Evolutionary conservation across 805 yeast genomes (phyloP).

Genomic region (Saturnispora zaruensis): DNA sequence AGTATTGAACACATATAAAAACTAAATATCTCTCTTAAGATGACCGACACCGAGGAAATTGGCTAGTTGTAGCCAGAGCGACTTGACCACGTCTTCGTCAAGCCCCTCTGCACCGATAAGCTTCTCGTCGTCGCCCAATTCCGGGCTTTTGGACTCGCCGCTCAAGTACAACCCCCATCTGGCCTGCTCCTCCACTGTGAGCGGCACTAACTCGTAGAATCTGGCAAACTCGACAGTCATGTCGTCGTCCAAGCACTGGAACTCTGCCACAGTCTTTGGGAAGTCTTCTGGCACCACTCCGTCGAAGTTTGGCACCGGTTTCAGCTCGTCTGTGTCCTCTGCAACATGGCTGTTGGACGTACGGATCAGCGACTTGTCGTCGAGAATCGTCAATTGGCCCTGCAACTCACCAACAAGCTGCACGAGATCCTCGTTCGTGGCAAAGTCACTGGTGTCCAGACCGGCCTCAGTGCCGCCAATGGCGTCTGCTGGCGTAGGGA

Average conservation of each 20-base stretch:
- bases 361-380: constrained; percentile 69
- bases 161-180: constrained; percentile 42
- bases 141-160: constrained; percentile 38
- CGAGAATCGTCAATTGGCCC: constrained; percentile 72
- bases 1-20: neutral
- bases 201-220: constrained; percentile 73
- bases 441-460: constrained; percentile 47
- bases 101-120: constrained; percentile 22
- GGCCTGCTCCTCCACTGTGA: constrained; percentile 46
- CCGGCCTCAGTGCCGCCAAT: neutral
- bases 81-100: constrained; percentile 15
- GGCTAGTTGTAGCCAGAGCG: constrained; percentile 54
- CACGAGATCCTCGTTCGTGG: constrained; percentile 75
- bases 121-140: constrained; percentile 22
- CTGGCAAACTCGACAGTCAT: constrained; percentile 47
- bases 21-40: constrained; percentile 9
- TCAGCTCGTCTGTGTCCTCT: constrained; percentile 38
- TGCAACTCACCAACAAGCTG: constrained; percentile 86
- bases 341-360: constrained; percentile 50
- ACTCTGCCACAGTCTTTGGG: constrained; percentile 52
- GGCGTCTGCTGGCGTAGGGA: constrained; percentile 16
- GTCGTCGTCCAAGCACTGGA: constrained; percentile 37
- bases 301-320: constrained; percentile 69
- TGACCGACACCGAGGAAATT: constrained; percentile 48
- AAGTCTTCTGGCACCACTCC: constrained; percentile 59